Conservation (phyloP, 345 rosid species). For the Eucalyptus leucophloia region DNA sequence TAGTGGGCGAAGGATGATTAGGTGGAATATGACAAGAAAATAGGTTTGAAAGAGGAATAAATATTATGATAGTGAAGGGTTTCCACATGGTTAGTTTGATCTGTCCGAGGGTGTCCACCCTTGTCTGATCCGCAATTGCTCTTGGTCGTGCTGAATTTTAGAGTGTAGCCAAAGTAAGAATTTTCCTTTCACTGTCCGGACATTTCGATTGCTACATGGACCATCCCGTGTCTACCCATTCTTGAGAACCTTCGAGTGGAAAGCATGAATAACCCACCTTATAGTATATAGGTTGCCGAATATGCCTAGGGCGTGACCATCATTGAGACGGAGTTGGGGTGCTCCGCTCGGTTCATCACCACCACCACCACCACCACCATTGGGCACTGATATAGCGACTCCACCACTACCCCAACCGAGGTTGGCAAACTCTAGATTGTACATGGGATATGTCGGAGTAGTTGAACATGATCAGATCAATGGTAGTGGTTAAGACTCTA, state of each 20-base stretch:
- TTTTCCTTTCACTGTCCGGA: neutral
- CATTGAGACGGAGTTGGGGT: neutral
- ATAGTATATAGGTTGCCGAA: neutral
- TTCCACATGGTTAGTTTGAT: neutral
- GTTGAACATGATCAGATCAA: neutral
- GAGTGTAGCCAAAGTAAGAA: constrained; percentile 45
- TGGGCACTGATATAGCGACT: neutral
- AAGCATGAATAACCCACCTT: neutral
- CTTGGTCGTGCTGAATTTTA: constrained; percentile 48
- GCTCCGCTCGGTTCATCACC: neutral
- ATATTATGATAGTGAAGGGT: neutral
- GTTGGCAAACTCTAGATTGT: neutral
- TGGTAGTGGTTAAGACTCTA: neutral
- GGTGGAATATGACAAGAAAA: constrained; percentile 1
- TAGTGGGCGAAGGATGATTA: neutral
- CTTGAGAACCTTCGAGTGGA: neutral
- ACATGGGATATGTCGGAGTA: neutral
- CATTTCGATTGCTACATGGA: neutral
- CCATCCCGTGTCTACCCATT: neutral
- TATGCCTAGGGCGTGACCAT: neutral
- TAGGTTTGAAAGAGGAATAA: neutral
- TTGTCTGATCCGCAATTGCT: neutral
- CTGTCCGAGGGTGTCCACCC: neutral
- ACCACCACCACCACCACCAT: neutral
- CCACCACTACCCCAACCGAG: neutral